Conservation (phyloP, 331 rosid species). For the Acacia concinna region DNA sequence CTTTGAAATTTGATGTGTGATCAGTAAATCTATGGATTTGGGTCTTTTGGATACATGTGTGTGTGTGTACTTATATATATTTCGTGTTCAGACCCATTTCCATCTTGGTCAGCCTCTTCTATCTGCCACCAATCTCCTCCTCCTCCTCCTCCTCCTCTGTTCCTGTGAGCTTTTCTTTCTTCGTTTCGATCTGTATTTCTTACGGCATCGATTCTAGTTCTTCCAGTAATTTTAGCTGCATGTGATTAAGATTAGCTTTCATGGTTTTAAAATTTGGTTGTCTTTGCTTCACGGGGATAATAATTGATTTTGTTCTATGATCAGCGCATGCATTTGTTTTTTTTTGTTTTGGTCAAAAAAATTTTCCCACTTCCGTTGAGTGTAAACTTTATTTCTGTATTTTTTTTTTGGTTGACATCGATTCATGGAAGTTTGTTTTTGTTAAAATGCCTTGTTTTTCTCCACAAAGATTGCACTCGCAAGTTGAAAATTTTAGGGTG, state of each 20-base stretch:
- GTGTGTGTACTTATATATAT: not conserved
- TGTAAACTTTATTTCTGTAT: conserved; percentile 23
- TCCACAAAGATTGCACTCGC: conserved; percentile 36
- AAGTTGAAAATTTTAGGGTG: conserved; percentile 25
- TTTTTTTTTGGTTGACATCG: conserved; percentile 4
- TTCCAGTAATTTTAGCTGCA: conserved; percentile 40
- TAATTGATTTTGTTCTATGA: conserved; percentile 48
- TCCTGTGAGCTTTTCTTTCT: conserved; percentile 55
- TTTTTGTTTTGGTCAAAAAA: not conserved
- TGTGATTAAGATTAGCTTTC: conserved; percentile 39
- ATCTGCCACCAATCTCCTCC: conserved; percentile 43
- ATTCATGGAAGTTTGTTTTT: conserved; percentile 41
- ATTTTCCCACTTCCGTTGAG: conserved; percentile 7
- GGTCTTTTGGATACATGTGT: conserved; percentile 30
- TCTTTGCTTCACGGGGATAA: conserved; percentile 36
- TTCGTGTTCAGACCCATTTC: conserved; percentile 44
- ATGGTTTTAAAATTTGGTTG: conserved; percentile 18
- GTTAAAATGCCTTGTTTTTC: conserved; percentile 28
- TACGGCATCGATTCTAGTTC: conserved; percentile 29
- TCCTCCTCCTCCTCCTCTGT: conserved; percentile 17
- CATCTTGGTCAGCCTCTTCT: conserved; percentile 53
- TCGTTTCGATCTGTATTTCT: conserved; percentile 9
- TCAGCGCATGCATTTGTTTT: conserved; percentile 43
- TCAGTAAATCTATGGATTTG: conserved; percentile 36
- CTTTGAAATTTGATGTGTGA: conserved; percentile 32